Base-by-base conservation (phyloP, 257 asterid genomes). In the Echites panduratus region DNA sequence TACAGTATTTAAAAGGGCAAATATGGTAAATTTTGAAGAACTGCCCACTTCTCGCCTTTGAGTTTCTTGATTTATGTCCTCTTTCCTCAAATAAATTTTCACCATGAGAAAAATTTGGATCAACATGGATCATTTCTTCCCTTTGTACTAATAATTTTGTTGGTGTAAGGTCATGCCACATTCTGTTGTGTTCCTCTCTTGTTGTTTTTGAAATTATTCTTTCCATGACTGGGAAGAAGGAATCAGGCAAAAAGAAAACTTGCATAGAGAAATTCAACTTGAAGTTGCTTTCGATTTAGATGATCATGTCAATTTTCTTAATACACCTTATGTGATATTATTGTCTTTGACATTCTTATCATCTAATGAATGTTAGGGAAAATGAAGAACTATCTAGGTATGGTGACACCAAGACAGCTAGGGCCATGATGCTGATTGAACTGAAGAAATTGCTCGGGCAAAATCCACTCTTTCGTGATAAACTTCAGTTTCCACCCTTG, bases 391-490 rank as follows among this genome's bases (percentile, higher is more conserved):
- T 88, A 45, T 83, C 89, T 9, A 80, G 66, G 79, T 87, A 87
- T 69, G 81, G 81, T 32, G 90, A 87, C 82, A 65, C 86, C 73
- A 82, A 84, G 78, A 76, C 92, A 24, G 85, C 89, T 45, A 84
- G 96, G 69, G 81, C 88, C 27, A 48, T 75, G 52, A 68, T 89
- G 86, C 79, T 85, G 56, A 76, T 73, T 79, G 86, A 85, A 61
- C 75, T 89, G 32, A 85, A 84, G 83, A 84, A 80, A 63, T 47
- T 87, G 79, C 81, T 89, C 6, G 86, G 81, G 75, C 87, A 82
- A 11, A 87, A 89, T 71, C 96, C 90, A 22, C 79, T 74, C 62
- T 89, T 89, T 74, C 86, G 85, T 13, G 89, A 87, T 50, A 89
- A 87, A 78, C 92, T 87, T 75, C 85, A 84, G 71, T 85, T 87